phyloP scores from a whole-genome alignment of 1,139 yeast genomes.

The Nakaseomyces uthaithaninus region DNA sequence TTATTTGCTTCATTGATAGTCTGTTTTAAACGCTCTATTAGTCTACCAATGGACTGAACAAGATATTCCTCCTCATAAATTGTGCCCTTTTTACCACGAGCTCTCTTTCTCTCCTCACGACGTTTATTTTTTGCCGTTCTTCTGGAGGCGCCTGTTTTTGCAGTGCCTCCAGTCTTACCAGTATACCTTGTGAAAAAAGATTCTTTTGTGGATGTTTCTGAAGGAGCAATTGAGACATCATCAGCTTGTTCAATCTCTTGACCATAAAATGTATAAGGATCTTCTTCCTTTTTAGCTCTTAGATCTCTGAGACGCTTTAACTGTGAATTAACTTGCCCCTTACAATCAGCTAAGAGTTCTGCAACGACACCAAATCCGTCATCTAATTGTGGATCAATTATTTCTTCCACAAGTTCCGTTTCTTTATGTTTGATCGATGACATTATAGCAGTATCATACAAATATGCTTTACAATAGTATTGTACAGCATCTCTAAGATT shows the following conservation, averaged over 20 bases:
- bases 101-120: constrained; percentile 91
- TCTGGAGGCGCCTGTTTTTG: constrained; percentile 92
- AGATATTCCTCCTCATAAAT: constrained; percentile 95
- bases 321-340: constrained; percentile 77
- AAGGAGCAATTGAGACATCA: constrained; percentile 88
- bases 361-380: constrained; percentile 87
- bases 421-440: constrained; percentile 42
- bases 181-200: constrained; percentile 93
- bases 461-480: constrained; percentile 66
- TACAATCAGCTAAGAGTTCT: constrained; percentile 86
- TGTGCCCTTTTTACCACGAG: constrained; percentile 95
- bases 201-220: constrained; percentile 87
- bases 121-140: constrained; percentile 84
- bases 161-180: constrained; percentile 92
- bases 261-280: constrained; percentile 80
- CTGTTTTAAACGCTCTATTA: constrained; percentile 70
- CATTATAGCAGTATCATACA: constrained; percentile 69
- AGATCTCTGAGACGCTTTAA: constrained; percentile 74
- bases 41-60: constrained; percentile 77
- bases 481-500: constrained; percentile 56
- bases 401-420: constrained; percentile 43
- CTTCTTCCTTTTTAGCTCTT: constrained; percentile 70
- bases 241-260: constrained; percentile 74
- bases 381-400: constrained; percentile 65
- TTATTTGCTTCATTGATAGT: constrained; percentile 68